Conservation (phyloP, 176 grass and related monocot species). For the Oryza nivara region DNA sequence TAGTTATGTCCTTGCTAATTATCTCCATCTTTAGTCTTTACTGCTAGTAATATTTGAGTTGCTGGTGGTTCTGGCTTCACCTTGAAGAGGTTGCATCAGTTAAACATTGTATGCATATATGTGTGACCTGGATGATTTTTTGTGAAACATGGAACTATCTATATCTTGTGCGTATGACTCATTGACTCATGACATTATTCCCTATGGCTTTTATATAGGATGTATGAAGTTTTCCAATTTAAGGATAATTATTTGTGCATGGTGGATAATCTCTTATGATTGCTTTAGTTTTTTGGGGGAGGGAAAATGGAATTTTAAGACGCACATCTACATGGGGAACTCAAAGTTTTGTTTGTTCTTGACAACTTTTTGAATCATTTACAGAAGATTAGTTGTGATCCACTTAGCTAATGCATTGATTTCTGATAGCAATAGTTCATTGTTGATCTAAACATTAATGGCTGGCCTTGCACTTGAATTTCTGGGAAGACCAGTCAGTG, state of each 20-base stretch:
- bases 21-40: neutral
- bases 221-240: too few species aligned
- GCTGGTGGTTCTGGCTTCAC: neutral
- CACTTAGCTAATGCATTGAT: neutral
- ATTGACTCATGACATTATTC: too few species aligned
- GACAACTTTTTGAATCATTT: neutral
- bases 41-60: neutral
- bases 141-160: too few species aligned
- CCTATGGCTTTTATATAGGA: too few species aligned
- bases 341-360: neutral
- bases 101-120: too few species aligned
- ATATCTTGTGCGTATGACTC: too few species aligned
- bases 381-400: neutral
- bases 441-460: neutral
- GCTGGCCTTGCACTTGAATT: slow-evolving; percentile 10
- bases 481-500: slow-evolving; percentile 8
- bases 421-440: neutral
- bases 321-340: neutral
- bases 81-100: too few species aligned
- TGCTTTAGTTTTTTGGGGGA: neutral
- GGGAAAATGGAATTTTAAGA: neutral
- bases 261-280: neutral
- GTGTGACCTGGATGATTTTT: too few species aligned
- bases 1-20: neutral
- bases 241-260: too few species aligned